Evolutionary conservation across 495 filamentous ascomycete species (phyloP).

Genomic region (Annulohypoxylon stygium): DNA sequence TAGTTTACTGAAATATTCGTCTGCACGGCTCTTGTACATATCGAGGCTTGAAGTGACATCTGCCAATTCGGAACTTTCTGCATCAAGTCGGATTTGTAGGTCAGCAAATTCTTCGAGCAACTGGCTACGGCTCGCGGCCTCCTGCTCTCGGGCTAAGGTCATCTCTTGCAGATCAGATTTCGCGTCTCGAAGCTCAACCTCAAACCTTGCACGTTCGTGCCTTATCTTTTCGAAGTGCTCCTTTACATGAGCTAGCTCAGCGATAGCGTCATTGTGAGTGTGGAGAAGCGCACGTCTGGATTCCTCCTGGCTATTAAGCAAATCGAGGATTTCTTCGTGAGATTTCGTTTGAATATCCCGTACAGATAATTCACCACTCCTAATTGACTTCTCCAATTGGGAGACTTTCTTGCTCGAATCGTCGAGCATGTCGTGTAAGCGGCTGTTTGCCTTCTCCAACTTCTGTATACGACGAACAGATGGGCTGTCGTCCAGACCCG

Average conservation of each 20-base stretch:
- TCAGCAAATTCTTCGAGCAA: constrained; percentile 93
- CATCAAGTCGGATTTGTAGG: constrained; percentile 91
- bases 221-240: constrained; percentile 86
- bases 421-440: constrained; percentile 94
- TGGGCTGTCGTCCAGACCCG: constrained; percentile 82
- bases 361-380: constrained; percentile 87
- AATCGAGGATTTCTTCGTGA: constrained; percentile 93
- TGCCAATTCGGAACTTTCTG: constrained; percentile 84
- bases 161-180: constrained; percentile 87
- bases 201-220: constrained; percentile 78
- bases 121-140: constrained; percentile 84
- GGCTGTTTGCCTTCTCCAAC: constrained; percentile 90
- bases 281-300: constrained; percentile 84
- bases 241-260: constrained; percentile 88
- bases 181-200: constrained; percentile 91
- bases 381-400: constrained; percentile 86
- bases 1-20: constrained; percentile 98
- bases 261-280: constrained; percentile 85
- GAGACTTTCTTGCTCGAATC: constrained; percentile 96
- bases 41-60: constrained; percentile 87
- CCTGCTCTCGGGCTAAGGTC: constrained; percentile 80
- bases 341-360: constrained; percentile 94
- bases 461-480: constrained; percentile 87
- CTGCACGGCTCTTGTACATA: constrained; percentile 91
- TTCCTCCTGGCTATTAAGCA: constrained; percentile 94